Conservation (phyloP, 176 grass and related monocot genomes). For the Stipa capillata region DNA sequence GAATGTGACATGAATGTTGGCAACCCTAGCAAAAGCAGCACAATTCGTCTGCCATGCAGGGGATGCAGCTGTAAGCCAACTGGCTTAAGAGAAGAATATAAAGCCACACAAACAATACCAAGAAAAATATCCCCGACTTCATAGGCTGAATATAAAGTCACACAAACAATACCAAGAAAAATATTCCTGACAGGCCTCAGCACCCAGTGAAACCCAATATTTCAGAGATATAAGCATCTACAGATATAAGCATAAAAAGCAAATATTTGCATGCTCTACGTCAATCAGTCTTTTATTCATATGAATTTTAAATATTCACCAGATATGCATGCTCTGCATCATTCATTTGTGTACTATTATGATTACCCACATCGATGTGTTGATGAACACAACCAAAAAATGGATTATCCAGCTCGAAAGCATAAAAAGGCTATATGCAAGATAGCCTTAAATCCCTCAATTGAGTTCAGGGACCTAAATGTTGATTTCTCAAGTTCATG, state of each 20-base stretch:
- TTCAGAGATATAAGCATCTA: background rate
- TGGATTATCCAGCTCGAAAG: too few species aligned
- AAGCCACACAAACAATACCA: background rate
- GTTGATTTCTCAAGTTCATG: background rate
- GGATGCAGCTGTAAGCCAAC: background rate
- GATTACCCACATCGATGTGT: background rate
- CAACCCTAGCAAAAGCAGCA: background rate
- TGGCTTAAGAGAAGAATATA: background rate
- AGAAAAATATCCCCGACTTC: background rate
- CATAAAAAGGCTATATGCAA: background rate
- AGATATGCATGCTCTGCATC: background rate
- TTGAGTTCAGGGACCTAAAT: background rate
- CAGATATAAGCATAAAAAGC: background rate
- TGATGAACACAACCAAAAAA: too few species aligned
- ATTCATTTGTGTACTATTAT: background rate
- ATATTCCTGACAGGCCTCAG: background rate
- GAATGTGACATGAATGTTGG: background rate
- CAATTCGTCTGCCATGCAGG: background rate
- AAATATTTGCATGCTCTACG: background rate
- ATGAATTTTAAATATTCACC: background rate
- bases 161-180: too few species aligned
- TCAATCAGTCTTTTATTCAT: background rate
- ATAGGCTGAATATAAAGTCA: background rate
- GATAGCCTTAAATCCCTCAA: background rate
- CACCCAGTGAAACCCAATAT: background rate